Percentiles rank a stretch among this genome's conserved stretches.
phyloP scores from a whole-genome alignment of 1,139 yeast species.

The Tardiomyces depauwii region DNA sequence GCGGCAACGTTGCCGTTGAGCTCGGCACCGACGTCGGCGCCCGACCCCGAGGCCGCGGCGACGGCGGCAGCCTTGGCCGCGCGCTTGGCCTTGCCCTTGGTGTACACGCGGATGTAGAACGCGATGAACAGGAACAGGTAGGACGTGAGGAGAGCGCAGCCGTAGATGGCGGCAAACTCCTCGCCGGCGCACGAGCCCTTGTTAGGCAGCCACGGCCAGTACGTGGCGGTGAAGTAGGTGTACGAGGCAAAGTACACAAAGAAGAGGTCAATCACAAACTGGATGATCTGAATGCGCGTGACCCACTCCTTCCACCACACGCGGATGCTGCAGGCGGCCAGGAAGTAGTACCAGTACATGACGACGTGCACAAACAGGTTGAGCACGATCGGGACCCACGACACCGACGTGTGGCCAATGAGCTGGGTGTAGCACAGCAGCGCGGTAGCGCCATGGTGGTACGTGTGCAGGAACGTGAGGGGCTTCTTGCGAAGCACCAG shows the following conservation, averaged over 20 bases:
- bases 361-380: conserved; percentile 91
- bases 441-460: conserved; percentile 98
- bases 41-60: conserved; percentile 7
- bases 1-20: conserved; percentile 6
- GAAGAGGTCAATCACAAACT: conserved; percentile 78
- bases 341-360: conserved; percentile 97
- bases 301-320: conserved; percentile 99
- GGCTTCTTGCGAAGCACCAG: conserved; percentile 87
- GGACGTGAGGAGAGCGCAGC: conserved; percentile 80
- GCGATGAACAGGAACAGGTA: conserved; percentile 86
- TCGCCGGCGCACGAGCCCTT: conserved; percentile 86
- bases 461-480: conserved; percentile 76
- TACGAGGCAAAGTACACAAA: conserved; percentile 91
- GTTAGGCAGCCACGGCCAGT: conserved; percentile 54
- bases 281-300: conserved; percentile 90
- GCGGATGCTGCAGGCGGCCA: conserved; percentile 85
- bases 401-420: conserved; percentile 77
- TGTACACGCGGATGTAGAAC: conserved; percentile 84
- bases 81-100: conserved; percentile 25
- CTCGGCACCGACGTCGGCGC: conserved; percentile 7
- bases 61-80: conserved; percentile 15
- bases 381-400: conserved; percentile 89
- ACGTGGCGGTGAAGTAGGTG: conserved; percentile 31
- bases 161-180: conserved; percentile 84
- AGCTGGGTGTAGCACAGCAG: conserved; percentile 89